These are phyloP conservation scores for Lactarius hengduanensis DNA, from an alignment of 768 basidiomycete species.

Conservation along the genomic window DNA sequence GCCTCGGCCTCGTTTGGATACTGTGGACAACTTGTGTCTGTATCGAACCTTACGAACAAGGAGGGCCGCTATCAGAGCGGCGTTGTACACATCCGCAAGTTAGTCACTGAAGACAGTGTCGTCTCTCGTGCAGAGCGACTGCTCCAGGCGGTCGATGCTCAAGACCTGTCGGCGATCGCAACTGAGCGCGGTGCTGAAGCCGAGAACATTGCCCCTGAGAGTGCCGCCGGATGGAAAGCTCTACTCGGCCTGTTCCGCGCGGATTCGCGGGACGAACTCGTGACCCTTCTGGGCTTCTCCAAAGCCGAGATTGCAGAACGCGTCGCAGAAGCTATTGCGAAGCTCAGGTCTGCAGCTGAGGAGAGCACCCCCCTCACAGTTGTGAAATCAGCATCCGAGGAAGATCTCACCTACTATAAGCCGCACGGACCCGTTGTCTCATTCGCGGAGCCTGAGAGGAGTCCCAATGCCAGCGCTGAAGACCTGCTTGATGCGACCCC, in stretches of 20 bases:
- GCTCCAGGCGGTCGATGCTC: constrained; percentile 56
- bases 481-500: constrained; percentile 59
- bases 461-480: constrained; percentile 42
- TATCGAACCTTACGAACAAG: constrained; percentile 67
- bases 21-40: constrained; percentile 80
- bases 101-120: constrained; percentile 73
- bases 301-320: constrained; percentile 78
- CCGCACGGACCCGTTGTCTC: constrained; percentile 78
- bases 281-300: constrained; percentile 88
- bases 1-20: constrained; percentile 84
- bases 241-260: constrained; percentile 85
- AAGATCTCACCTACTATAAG: constrained; percentile 42
- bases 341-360: constrained; percentile 52
- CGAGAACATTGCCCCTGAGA: constrained; percentile 35
- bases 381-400: constrained; percentile 32
- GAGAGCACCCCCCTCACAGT: constrained; percentile 31
- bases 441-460: constrained; percentile 72
- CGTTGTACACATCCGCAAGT: constrained; percentile 72
- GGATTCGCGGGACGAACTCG: constrained; percentile 85
- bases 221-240: constrained; percentile 77
- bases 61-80: constrained; percentile 83
- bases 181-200: constrained; percentile 40
- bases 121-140: constrained; percentile 72
- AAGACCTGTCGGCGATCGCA: constrained; percentile 65
- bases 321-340: constrained; percentile 80